Base-by-base conservation (phyloP, 306 rosid genomes). In the Fagus crenata region DNA sequence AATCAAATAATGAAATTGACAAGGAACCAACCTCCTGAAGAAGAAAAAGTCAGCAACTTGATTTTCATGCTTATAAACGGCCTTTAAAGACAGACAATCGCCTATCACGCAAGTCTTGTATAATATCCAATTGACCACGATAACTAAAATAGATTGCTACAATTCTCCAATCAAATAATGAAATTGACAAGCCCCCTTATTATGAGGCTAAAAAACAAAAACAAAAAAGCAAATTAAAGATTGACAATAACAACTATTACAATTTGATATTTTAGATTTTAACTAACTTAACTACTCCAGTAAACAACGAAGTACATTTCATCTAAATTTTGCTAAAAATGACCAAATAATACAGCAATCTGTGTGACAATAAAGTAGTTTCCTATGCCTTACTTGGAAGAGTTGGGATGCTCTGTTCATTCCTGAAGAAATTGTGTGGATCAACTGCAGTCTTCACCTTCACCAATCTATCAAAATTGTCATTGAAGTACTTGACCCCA, bases 361-460 rank as follows among this genome's bases (percentile, higher is more conserved):
- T 65, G 49, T 17, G 22, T 65, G 22, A 65, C 54, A 67, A 40
- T 58, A 28, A 35, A 53, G 14, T 46, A 51, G 71, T 67, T 73
- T 58, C 72, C 75, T 81, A 73, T 41, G 69, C 81, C 76, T 80
- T 85, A 36, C 81, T 79, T 74, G 91, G 81, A 53, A 61, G 71
- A 36, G 54, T 6, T 3, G 93, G 93, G 43, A 92, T 86, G 75
- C 97, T 92, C 76, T 92, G 97, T 74, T 92, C 92, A 74, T 90
- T 87, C 89, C 90, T 78, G 78, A 92, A 89, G 82, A 86, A 92
- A 81, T 92, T 92, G 1, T 81, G 73, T 7, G 92, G 96, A 78
- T 92, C 97, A 77, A 87, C 77, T 8, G 68, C 78, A 54, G 81
- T 80, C 81, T 92, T 92, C 75, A 86, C 83, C 86, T 87, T 86